These are phyloP conservation scores for Pleurozium schreberi DNA, from an alignment of 225 moss, liverwort and hornwort genomes.

Conservation along the genomic window DNA sequence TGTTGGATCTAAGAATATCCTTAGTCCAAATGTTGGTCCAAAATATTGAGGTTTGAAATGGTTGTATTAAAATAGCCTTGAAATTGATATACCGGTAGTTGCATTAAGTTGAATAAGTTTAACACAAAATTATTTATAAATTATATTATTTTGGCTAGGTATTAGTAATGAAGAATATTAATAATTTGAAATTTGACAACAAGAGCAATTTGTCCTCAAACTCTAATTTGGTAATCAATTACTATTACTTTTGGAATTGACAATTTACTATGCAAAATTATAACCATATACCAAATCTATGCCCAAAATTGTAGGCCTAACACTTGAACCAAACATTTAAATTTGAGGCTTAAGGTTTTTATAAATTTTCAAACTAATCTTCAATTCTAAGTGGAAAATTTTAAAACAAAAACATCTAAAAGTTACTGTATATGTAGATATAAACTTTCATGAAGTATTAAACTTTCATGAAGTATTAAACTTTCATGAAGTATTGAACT, in stretches of 20 bases:
- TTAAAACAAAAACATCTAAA: background rate
- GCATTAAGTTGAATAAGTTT: background rate
- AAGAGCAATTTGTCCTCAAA: background rate
- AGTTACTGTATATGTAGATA: background rate
- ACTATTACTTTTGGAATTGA: background rate
- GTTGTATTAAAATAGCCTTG: background rate
- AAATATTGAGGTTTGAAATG: background rate
- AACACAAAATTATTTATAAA: background rate
- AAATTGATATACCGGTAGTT: fast-evolving
- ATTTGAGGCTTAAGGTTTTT: background rate
- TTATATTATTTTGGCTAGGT: background rate
- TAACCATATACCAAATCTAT: no score
- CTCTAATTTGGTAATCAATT: background rate
- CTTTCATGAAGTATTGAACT: no score
- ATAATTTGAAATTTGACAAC: background rate
- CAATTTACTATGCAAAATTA: background rate
- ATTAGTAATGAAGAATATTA: background rate
- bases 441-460: no score
- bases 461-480: no score
- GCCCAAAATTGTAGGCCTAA: no score
- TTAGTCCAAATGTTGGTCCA: background rate
- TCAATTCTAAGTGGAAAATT: background rate
- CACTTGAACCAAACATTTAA: background rate
- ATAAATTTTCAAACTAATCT: background rate
- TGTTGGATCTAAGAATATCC: no score